Percentiles rank a stretch among this genome's conserved stretches.
phyloP scores from a whole-genome alignment of 2,329 filamentous ascomycete species.

The Fusarium drepaniforme region DNA sequence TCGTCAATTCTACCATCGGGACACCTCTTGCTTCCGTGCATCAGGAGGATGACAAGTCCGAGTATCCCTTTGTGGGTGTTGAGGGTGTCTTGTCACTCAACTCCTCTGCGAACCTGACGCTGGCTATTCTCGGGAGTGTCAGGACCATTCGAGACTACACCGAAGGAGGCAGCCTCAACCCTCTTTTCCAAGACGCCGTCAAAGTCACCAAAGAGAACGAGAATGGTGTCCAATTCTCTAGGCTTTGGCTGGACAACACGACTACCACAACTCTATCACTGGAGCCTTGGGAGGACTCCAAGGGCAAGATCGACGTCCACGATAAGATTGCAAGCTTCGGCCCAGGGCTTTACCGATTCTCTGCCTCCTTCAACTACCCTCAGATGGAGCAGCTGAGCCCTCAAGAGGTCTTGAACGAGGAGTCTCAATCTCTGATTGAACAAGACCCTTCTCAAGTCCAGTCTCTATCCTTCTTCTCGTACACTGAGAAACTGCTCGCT shows the following conservation, averaged over 20 bases:
- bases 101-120: conserved; percentile 64
- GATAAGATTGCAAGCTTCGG: conserved; percentile 60
- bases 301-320: conserved; percentile 45
- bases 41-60: conserved; percentile 33
- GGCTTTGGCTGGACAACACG: conserved; percentile 72
- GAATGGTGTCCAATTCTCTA: conserved; percentile 61
- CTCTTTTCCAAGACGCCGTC: conserved; percentile 67
- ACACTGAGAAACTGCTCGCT: conserved; percentile 71
- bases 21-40: conserved; percentile 62
- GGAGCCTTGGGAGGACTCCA: conserved; percentile 47
- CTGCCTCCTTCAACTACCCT: conserved; percentile 71
- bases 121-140: conserved; percentile 72
- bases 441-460: conserved; percentile 40
- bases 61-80: conserved; percentile 63
- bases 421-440: conserved; percentile 58
- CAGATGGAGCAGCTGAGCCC: conserved; percentile 67
- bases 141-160: conserved; percentile 73
- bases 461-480: conserved; percentile 71
- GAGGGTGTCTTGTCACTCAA: conserved; percentile 68
- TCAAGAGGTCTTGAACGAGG: conserved; percentile 61
- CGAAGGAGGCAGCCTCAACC: conserved; percentile 66
- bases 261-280: conserved; percentile 68
- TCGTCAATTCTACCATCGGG: conserved; percentile 62
- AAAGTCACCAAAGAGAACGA: conserved; percentile 52
- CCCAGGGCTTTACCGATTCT: conserved; percentile 68